phyloP scores from a whole-genome alignment of 441 rosid species.

The Melastoma candidum region DNA sequence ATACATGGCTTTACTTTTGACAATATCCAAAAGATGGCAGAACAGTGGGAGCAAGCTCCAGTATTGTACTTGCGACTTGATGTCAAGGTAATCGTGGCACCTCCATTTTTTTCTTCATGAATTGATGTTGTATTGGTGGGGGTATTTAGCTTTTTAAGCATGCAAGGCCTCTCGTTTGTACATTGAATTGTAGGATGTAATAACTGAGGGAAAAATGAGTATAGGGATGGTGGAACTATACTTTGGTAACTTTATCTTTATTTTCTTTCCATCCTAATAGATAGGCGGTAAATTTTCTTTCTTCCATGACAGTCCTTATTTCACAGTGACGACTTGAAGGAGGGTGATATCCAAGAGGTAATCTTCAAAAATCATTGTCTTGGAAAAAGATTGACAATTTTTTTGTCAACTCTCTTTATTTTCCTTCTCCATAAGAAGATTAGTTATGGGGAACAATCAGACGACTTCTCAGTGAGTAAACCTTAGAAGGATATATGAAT shows the following conservation, averaged over 20 bases:
- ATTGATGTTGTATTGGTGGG: background rate
- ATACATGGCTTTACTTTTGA: conserved; percentile 74
- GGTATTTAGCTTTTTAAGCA: background rate
- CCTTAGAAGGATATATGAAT: too few species aligned
- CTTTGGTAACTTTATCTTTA: background rate
- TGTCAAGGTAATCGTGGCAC: conserved; percentile 40
- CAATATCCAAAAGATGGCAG: conserved; percentile 73
- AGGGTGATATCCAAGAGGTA: conserved; percentile 86
- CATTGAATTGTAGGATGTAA: background rate
- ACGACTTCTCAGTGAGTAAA: too few species aligned
- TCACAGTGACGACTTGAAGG: conserved; percentile 73
- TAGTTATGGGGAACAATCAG: too few species aligned
- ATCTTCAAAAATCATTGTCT: conserved; percentile 9
- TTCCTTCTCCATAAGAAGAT: too few species aligned
- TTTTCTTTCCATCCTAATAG: conserved; percentile 2
- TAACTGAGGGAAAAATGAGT: background rate
- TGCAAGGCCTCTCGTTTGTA: background rate
- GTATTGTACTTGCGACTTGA: conserved; percentile 62
- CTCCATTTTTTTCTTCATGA: background rate
- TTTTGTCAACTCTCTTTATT: too few species aligned
- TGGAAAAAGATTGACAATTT: too few species aligned
- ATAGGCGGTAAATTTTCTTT: conserved; percentile 19
- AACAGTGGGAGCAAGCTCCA: conserved; percentile 85
- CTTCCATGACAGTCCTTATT: conserved; percentile 53
- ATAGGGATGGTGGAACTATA: background rate